phyloP scores from a whole-genome alignment of 164 flowering plant genomes.

The Liquidambar formosana region DNA sequence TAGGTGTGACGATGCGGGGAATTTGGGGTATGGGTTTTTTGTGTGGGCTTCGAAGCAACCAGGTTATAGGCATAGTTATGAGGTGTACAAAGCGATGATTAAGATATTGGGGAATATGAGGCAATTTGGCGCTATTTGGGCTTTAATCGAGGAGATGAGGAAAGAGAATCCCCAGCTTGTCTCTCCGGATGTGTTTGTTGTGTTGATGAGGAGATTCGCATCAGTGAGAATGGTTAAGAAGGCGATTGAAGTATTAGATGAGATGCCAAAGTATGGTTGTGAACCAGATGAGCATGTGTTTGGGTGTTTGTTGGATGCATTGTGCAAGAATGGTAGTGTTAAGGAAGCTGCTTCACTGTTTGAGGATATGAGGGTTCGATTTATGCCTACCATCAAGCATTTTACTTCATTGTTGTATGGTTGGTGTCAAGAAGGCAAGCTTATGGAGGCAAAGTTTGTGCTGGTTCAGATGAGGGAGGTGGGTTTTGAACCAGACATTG shows the following conservation, averaged over 20 bases:
- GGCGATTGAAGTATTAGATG: slow-evolving; percentile 83
- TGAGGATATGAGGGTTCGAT: slow-evolving; percentile 74
- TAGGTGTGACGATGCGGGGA: slow-evolving; percentile 92
- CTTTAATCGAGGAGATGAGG: slow-evolving; percentile 84
- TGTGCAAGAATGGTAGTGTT: slow-evolving; percentile 83
- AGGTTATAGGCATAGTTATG: slow-evolving; percentile 66
- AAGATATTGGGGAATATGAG: slow-evolving; percentile 75
- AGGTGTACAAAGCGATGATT: slow-evolving; percentile 79
- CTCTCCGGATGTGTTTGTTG: slow-evolving; percentile 61
- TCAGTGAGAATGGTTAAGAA: slow-evolving; percentile 78
- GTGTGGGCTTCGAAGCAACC: slow-evolving; percentile 85
- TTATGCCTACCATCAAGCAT: slow-evolving; percentile 65
- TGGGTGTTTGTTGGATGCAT: slow-evolving; percentile 89
- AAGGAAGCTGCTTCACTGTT: slow-evolving; percentile 84
- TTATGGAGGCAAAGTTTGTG: slow-evolving; percentile 81
- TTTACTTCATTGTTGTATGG: slow-evolving; percentile 84
- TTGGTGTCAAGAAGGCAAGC: slow-evolving; percentile 86
- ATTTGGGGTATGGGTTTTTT: slow-evolving; percentile 72
- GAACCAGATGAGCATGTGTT: slow-evolving; percentile 83
- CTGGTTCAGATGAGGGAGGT: slow-evolving; percentile 81
- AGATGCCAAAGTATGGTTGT: slow-evolving; percentile 90
- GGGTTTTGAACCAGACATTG: slow-evolving; percentile 80
- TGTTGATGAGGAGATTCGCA: slow-evolving; percentile 87
- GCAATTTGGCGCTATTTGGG: slow-evolving; percentile 93
- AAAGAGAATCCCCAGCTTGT: slow-evolving; percentile 58